Evolutionary conservation across 1,284 basidiomycete genomes (phyloP).

Genomic region (Ceratobasidium papillatum): DNA sequence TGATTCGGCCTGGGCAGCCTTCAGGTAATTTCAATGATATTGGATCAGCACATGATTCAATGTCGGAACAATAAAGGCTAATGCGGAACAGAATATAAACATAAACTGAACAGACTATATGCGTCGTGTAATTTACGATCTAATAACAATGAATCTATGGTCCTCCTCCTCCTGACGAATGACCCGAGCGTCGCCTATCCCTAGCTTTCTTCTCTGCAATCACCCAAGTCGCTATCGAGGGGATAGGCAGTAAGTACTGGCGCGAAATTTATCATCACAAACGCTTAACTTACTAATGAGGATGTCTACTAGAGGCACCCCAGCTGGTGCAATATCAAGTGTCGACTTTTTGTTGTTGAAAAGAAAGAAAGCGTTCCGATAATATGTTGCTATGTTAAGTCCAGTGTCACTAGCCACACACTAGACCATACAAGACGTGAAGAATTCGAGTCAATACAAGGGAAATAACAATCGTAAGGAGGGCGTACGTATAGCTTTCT

Average conservation of each 20-base stretch:
- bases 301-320: background rate
- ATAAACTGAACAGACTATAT: too few species aligned
- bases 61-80: background rate
- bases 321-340: conserved; percentile 1
- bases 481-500: conserved; percentile 7
- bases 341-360: conserved; percentile 18
- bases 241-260: background rate
- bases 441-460: background rate
- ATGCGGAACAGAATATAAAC: too few species aligned
- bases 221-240: conserved; percentile 22
- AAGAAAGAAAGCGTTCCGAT: background rate
- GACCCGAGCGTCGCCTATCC: conserved; percentile 8
- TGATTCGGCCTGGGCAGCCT: background rate
- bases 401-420: conserved; percentile 9
- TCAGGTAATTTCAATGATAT: background rate
- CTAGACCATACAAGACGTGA: background rate
- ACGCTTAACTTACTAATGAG: background rate
- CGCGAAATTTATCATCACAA: too few species aligned
- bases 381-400: conserved; percentile 35
- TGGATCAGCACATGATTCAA: background rate
- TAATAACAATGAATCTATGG: background rate
- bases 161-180: background rate
- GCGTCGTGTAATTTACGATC: background rate
- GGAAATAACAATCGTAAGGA: background rate
- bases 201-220: conserved; percentile 32